Conservation (phyloP, 1,139 yeast species). For the Candida sojae region DNA sequence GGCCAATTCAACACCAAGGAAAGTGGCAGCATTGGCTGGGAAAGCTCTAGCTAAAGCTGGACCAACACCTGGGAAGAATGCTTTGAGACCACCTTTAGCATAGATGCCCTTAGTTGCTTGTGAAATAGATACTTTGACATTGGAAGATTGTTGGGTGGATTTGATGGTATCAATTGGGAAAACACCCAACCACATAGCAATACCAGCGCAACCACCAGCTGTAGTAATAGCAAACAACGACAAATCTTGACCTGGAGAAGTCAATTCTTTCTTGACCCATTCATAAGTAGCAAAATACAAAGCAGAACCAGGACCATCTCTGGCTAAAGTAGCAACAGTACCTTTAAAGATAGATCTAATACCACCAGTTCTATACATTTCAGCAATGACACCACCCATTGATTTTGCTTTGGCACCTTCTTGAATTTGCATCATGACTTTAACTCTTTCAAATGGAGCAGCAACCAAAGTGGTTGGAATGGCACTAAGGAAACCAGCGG, state of each 20-base stretch:
- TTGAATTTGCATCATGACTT: slow-evolving; percentile 88
- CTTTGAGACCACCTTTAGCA: slow-evolving; percentile 77
- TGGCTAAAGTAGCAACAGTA: slow-evolving; percentile 85
- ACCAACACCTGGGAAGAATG: slow-evolving; percentile 96
- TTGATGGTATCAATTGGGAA: slow-evolving; percentile 97
- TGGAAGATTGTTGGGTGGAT: slow-evolving; percentile 76
- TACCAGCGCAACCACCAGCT: slow-evolving; percentile 96
- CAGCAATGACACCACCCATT: slow-evolving; percentile 63
- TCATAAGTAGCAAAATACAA: slow-evolving; percentile 95
- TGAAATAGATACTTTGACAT: slow-evolving; percentile 56
- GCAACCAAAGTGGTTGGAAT: slow-evolving; percentile 93
- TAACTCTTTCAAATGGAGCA: slow-evolving; percentile 95
- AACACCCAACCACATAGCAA: slow-evolving; percentile 94
- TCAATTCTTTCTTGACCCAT: slow-evolving; percentile 63
- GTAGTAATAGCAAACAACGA: slow-evolving; percentile 75
- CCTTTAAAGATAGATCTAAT: slow-evolving; percentile 85
- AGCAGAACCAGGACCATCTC: slow-evolving; percentile 99
- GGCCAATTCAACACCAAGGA: slow-evolving; percentile 91
- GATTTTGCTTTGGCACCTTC: slow-evolving; percentile 51
- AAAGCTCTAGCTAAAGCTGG: slow-evolving; percentile 93
- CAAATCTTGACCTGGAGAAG: slow-evolving; percentile 57
- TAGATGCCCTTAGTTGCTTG: slow-evolving; percentile 68
- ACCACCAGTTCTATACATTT: slow-evolving; percentile 82
- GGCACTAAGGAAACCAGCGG: slow-evolving; percentile 96
- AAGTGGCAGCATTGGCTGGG: slow-evolving; percentile 98